A percentile compares a stretch with the other conserved stretches of the same genome.
phyloP scores from a whole-genome alignment of 495 filamentous ascomycete genomes.

The Amniculicola lignicola region DNA sequence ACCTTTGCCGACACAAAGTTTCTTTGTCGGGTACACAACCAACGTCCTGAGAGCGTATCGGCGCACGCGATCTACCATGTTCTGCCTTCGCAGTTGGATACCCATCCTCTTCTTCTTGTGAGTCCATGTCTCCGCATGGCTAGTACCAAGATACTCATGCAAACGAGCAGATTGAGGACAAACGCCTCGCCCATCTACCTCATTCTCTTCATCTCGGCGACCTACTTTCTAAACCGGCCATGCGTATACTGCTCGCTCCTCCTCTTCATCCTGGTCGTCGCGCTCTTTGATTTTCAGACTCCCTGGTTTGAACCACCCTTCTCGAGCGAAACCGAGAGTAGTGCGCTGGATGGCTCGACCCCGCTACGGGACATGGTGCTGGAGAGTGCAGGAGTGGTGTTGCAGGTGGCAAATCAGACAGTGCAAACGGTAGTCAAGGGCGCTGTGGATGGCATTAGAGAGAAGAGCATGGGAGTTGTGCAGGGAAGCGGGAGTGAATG shows the following conservation, averaged over 20 bases:
- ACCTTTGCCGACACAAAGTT: no score
- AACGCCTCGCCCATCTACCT: slow-evolving; percentile 44
- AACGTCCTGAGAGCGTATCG: no score
- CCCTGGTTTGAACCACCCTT: slow-evolving; percentile 43
- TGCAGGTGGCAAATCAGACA: slow-evolving; percentile 38
- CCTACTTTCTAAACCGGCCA: slow-evolving; percentile 43
- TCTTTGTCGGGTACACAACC: no score
- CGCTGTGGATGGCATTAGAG: slow-evolving; percentile 35
- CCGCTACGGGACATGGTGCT: slow-evolving; percentile 18
- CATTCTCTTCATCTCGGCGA: slow-evolving; percentile 44
- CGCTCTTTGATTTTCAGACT: slow-evolving; percentile 45
- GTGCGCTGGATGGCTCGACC: slow-evolving; percentile 8
- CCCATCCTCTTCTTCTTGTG: slow-evolving; percentile 44
- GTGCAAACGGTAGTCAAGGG: slow-evolving; percentile 32
- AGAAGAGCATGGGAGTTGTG: slow-evolving; percentile 9
- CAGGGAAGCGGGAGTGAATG: slow-evolving; percentile 28
- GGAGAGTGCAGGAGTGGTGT: slow-evolving; percentile 35
- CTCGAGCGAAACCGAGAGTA: slow-evolving; percentile 5
- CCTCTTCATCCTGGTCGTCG: slow-evolving; percentile 42
- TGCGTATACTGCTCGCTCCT: slow-evolving; percentile 48
- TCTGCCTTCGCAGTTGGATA: slow-evolving; percentile 44
- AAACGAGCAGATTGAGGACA: slow-evolving; percentile 32
- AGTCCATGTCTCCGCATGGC: slow-evolving; percentile 6
- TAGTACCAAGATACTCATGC: not conserved
- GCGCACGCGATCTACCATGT: no score